Evolutionary conservation across 2,329 filamentous ascomycete species (phyloP).

Genomic region (Nakataea oryzae): DNA sequence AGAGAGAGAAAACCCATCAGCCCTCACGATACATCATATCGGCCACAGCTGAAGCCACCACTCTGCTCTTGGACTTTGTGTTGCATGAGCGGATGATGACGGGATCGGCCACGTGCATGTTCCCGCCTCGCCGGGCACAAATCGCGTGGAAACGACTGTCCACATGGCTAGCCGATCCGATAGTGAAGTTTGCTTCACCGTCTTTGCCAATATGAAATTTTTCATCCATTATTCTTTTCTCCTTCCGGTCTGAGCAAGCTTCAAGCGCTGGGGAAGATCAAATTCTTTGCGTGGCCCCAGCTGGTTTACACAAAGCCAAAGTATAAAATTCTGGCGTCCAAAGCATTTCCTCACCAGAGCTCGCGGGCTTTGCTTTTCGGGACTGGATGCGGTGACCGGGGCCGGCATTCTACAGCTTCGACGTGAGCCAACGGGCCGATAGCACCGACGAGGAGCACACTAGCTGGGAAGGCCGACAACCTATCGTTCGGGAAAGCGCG

Average conservation of each 20-base stretch:
- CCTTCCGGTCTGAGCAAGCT: too few relatives aligned
- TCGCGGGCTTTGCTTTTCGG: too few relatives aligned
- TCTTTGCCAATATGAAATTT: neutral
- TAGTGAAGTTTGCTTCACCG: neutral
- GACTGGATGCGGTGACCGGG: neutral
- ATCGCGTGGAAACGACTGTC: neutral
- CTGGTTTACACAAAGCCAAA: neutral
- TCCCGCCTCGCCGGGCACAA: neutral
- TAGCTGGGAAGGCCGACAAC: neutral
- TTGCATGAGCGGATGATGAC: too few relatives aligned
- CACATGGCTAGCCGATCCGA: neutral
- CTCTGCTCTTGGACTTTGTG: neutral
- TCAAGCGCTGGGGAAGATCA: too few relatives aligned
- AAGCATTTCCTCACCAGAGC: too few relatives aligned
- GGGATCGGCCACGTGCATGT: neutral
- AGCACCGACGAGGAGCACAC: neutral
- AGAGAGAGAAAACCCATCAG: too few relatives aligned
- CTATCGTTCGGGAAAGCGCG: neutral
- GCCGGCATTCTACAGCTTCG: too few relatives aligned
- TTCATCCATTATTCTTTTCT: too few relatives aligned
- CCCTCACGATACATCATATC: too few relatives aligned
- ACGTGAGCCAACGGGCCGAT: neutral
- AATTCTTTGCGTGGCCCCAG: neutral
- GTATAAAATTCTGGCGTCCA: neutral
- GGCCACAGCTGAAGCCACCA: neutral